Percentiles rank a stretch among this genome's conserved stretches.
Evolutionary conservation across 2,329 filamentous ascomycete genomes (phyloP).

Genomic region (Corinectria fuckeliana): DNA sequence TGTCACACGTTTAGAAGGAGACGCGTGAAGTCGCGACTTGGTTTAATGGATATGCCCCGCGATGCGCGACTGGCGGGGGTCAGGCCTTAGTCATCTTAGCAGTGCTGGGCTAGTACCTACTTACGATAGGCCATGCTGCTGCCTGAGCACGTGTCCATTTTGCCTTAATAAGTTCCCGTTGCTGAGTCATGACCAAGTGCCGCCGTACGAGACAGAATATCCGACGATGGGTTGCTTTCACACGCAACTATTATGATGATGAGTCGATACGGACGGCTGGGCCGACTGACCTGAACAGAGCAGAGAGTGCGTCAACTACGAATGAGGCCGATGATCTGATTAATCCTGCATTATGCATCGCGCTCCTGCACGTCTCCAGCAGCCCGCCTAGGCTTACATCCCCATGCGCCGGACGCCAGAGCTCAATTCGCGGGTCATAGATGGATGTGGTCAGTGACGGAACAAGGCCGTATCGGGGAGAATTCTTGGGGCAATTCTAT

Average conservation of each 20-base stretch:
- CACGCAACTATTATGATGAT: not conserved
- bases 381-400: not conserved
- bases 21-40: slow-evolving; percentile 44
- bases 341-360: slow-evolving; percentile 1
- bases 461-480: slow-evolving; percentile 21
- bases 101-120: too few species aligned
- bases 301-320: not conserved
- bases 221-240: not conserved
- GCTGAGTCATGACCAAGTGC: not conserved
- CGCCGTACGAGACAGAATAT: not conserved
- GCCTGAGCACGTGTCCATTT: not conserved
- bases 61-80: slow-evolving; percentile 17
- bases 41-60: slow-evolving; percentile 43
- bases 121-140: too few species aligned
- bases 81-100: slow-evolving; percentile 28
- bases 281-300: not conserved
- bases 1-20: slow-evolving; percentile 22
- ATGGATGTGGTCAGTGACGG: not conserved
- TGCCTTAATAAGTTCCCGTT: not conserved
- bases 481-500: slow-evolving; percentile 15
- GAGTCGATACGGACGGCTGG: not conserved
- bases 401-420: not conserved
- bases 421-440: slow-evolving; percentile 7
- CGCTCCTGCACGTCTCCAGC: slow-evolving; percentile 1
- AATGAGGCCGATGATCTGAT: slow-evolving; percentile 7